Percentiles rank a stretch among this genome's conserved stretches.
Evolutionary conservation across 2,329 filamentous ascomycete species (phyloP).

Genomic region (Curvularia eragrostidis): DNA sequence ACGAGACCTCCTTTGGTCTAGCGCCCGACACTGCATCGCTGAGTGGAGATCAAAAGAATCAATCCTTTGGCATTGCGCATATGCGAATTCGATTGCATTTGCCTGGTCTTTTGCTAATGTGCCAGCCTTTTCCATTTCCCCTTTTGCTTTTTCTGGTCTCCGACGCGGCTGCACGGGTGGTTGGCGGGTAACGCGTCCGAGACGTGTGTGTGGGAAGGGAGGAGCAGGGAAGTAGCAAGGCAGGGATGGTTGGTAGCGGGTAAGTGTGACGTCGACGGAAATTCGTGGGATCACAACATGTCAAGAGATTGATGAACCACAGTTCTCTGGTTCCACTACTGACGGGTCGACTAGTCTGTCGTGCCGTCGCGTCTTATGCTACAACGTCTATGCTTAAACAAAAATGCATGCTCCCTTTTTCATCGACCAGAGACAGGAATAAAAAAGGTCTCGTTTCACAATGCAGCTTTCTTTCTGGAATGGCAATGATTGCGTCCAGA

Average conservation of each 20-base stretch:
- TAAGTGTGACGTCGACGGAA: conserved; percentile 16
- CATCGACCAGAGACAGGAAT: background rate
- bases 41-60: background rate
- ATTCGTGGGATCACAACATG: background rate
- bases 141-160: background rate
- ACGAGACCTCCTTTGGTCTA: background rate
- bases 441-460: background rate
- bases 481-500: background rate
- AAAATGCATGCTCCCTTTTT: background rate
- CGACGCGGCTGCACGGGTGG: background rate
- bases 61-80: background rate
- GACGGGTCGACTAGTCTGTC: background rate
- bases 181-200: background rate
- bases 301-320: conserved; percentile 3
- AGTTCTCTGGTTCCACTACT: conserved; percentile 3
- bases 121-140: background rate
- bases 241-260: background rate
- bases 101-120: background rate
- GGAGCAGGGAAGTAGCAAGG: background rate
- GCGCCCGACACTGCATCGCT: background rate
- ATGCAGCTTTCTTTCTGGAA: background rate
- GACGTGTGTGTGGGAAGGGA: background rate
- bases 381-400: background rate
- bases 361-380: background rate
- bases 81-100: background rate